These are phyloP conservation scores for Angomonas ambiguus DNA, from an alignment of 208 protist genomes.

Conservation along the genomic window DNA sequence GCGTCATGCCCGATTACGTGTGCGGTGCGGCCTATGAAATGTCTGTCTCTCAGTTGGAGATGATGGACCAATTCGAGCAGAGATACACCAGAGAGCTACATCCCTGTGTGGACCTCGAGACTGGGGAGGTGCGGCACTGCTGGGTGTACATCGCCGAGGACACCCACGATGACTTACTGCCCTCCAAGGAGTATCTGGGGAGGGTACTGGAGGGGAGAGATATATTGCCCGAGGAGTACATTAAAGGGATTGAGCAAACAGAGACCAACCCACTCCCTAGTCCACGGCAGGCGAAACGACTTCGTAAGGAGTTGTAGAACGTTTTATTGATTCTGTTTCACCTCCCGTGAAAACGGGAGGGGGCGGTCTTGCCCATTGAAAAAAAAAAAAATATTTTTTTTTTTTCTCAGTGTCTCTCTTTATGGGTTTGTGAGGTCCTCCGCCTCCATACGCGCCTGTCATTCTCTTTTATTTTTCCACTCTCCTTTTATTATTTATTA, in stretches of 20 bases:
- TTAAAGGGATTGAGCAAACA: slow-evolving; percentile 24
- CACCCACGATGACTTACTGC: slow-evolving; percentile 32
- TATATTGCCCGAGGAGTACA: slow-evolving; percentile 38
- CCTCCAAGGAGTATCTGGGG: slow-evolving; percentile 38
- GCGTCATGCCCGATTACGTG: slow-evolving; percentile 37
- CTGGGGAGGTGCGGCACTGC: slow-evolving; percentile 14
- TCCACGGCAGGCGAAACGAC: slow-evolving; percentile 33
- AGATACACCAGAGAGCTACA: slow-evolving; percentile 33
- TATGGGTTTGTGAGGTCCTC: not conserved
- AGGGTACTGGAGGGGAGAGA: slow-evolving; percentile 43
- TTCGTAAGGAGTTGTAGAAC: slow-evolving; percentile 33
- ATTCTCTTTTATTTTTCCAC: slow-evolving; percentile 5
- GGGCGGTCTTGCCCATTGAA: not conserved
- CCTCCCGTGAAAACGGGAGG: not conserved
- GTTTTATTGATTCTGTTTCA: slow-evolving; percentile 2
- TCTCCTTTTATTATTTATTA: not conserved
- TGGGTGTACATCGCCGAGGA: slow-evolving; percentile 44
- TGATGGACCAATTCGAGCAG: slow-evolving; percentile 43
- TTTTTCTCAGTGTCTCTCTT: slow-evolving; percentile 1
- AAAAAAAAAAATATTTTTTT: not conserved
- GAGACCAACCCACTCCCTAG: slow-evolving; percentile 35
- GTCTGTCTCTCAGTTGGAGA: slow-evolving; percentile 26
- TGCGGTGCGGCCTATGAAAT: slow-evolving; percentile 52
- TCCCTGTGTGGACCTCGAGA: slow-evolving; percentile 31
- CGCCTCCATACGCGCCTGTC: no score